Evolutionary conservation across 2,329 filamentous ascomycete genomes (phyloP).

Genomic region (Claviceps spartinae): DNA sequence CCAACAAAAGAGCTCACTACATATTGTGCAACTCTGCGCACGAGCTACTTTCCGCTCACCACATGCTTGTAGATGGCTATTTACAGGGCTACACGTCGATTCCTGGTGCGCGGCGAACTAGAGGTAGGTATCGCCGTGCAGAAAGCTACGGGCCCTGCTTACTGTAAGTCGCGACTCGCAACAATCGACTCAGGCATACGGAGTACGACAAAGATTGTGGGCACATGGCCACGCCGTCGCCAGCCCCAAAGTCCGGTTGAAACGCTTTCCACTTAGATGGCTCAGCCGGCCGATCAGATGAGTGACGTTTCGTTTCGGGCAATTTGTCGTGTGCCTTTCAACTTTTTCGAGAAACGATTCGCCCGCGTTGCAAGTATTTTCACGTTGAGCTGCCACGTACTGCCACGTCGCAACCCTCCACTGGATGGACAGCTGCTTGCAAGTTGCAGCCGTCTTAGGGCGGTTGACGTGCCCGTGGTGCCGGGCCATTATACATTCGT

Average conservation of each 20-base stretch:
- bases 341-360: neutral
- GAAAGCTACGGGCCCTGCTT: neutral
- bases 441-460: neutral
- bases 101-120: neutral
- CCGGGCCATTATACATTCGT: neutral
- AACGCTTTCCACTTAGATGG: neutral
- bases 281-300: neutral
- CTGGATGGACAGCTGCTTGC: neutral
- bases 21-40: too few relatives aligned
- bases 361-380: neutral
- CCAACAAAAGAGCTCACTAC: neutral
- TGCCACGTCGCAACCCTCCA: neutral
- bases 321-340: conserved; percentile 1
- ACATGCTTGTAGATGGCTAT: neutral
- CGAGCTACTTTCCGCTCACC: neutral
- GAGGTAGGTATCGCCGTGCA: neutral
- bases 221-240: neutral
- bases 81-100: too few relatives aligned
- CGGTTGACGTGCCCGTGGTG: neutral
- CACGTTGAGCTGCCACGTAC: neutral
- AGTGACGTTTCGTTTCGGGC: neutral
- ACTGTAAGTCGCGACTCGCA: neutral
- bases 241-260: neutral
- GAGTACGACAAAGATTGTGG: neutral
- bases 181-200: too few relatives aligned